Conservation (phyloP, 2,329 filamentous ascomycete species). For the Fusarium pseudograminearum region DNA sequence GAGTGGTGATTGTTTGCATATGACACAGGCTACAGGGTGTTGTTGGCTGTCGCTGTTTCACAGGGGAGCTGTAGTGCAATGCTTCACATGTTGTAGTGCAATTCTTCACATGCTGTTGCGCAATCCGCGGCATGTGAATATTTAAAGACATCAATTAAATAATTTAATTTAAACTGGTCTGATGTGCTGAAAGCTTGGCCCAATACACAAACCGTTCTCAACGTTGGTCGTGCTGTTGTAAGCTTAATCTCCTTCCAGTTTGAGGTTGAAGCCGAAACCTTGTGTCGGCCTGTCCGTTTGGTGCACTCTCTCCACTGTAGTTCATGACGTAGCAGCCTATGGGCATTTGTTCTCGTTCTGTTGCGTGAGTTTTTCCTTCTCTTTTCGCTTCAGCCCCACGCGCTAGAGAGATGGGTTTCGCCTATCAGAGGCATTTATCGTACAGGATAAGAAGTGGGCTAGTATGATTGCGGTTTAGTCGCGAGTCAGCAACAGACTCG, state of each 20-base stretch:
- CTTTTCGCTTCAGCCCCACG: constrained; percentile 1
- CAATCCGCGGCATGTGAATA: not conserved
- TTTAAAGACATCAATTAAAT: too few species aligned
- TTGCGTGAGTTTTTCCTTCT: constrained; percentile 4
- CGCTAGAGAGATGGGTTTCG: not conserved
- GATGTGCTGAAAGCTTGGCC: constrained; percentile 30
- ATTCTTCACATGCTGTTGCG: not conserved
- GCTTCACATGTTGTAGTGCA: not conserved
- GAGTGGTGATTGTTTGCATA: not conserved
- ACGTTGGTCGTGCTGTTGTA: not conserved
- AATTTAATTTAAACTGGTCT: not conserved
- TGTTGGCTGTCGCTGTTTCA: constrained; percentile 10
- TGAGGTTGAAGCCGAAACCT: constrained; percentile 36
- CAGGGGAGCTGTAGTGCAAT: not conserved
- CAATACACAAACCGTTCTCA: constrained; percentile 5
- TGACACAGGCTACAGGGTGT: not conserved
- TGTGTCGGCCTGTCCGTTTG: constrained; percentile 41
- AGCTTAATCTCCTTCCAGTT: constrained; percentile 32
- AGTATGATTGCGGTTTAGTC: not conserved
- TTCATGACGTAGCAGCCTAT: constrained; percentile 32
- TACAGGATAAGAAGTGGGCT: not conserved
- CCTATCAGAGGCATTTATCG: constrained; percentile 16
- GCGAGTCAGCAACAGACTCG: not conserved
- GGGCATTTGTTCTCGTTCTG: not conserved
- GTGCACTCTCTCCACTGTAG: constrained; percentile 16